Base-by-base conservation (phyloP, 352 stramenopile species). In the Saprolegnia parasitica region DNA sequence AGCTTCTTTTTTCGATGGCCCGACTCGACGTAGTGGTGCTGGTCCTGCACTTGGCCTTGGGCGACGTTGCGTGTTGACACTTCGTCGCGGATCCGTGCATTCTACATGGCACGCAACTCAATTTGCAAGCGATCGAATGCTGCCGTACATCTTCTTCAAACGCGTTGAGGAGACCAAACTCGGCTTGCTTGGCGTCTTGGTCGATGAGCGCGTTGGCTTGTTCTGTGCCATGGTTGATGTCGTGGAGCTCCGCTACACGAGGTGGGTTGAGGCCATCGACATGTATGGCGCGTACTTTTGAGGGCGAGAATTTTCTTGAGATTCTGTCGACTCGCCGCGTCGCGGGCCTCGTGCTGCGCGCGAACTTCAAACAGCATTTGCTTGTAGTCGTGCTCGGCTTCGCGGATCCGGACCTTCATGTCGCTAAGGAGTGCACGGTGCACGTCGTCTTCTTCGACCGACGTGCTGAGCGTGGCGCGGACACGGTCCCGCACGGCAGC, bases 361-460 rank as follows among this genome's bases (percentile, higher is more conserved):
- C 67, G 23, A 4, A 92, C 78, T 61, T 92, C 84, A 45, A 89
- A 88, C 21, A 65, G 65, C 13, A 89, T 72, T 68, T 90, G 84
- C 49, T 78, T 77, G 11, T 78, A 72, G 61, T 92, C 82, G 71
- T 90, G 80, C 52, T 89, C 78, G 6, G 73, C 68, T 40, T 92
- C 84, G 18, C 79, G 78, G 45, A 92, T 75, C 6, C 81, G 81
- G 58, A 86, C 47, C 24, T 77, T 68, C n/a, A 78, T 80, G 32
- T 89, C 82, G 16, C 78, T 73, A 23, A 89, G 65, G 37, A 56
- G 72, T 11, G 65, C 49, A 0, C 71, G 68, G 16, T 72, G 67
- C 20, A 54, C 60, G 29, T 83, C 82, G 73, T 87, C 78, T 67
- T 92, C 81, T 49, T 92, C 84, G 11, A 74, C 73, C 40, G 74